Conservation (phyloP, 1,139 yeast genomes). For the Petasospora rhodanensis region DNA sequence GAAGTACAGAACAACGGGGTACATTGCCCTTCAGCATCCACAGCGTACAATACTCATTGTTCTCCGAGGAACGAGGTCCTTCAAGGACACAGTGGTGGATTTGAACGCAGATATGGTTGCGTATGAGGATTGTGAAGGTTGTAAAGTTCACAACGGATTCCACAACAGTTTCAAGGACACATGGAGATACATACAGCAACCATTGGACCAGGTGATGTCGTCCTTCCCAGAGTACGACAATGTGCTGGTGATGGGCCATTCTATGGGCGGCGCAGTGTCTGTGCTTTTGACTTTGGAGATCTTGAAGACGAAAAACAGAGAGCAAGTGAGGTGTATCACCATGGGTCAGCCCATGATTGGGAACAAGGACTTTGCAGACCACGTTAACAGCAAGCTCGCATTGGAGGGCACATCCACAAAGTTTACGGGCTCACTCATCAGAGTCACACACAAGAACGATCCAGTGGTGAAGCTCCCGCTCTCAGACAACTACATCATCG, state of each 20-base stretch:
- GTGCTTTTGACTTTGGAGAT: slow-evolving; percentile 38
- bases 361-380: slow-evolving; percentile 35
- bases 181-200: slow-evolving; percentile 28
- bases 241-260: slow-evolving; percentile 43
- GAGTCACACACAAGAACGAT: slow-evolving; percentile 45
- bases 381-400: slow-evolving; percentile 33
- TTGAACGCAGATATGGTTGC: slow-evolving; percentile 35
- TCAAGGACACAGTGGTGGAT: slow-evolving; percentile 44
- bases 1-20: slow-evolving; percentile 31
- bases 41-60: slow-evolving; percentile 33
- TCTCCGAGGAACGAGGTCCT: slow-evolving; percentile 45
- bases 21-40: slow-evolving; percentile 23
- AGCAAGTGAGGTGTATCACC: slow-evolving; percentile 30
- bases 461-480: slow-evolving; percentile 42
- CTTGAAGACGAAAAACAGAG: slow-evolving; percentile 28
- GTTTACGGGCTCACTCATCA: slow-evolving; percentile 31
- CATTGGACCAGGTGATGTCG: slow-evolving; percentile 19
- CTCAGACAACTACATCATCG: slow-evolving; percentile 11
- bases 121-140: slow-evolving; percentile 32
- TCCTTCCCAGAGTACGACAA: slow-evolving; percentile 30
- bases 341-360: slow-evolving; percentile 54
- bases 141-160: slow-evolving; percentile 48
- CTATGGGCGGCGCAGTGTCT: slow-evolving; percentile 49
- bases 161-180: slow-evolving; percentile 34
- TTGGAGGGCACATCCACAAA: no score